Conservation (phyloP, 352 stramenopile species). For the Phytophthora hibernalis region DNA sequence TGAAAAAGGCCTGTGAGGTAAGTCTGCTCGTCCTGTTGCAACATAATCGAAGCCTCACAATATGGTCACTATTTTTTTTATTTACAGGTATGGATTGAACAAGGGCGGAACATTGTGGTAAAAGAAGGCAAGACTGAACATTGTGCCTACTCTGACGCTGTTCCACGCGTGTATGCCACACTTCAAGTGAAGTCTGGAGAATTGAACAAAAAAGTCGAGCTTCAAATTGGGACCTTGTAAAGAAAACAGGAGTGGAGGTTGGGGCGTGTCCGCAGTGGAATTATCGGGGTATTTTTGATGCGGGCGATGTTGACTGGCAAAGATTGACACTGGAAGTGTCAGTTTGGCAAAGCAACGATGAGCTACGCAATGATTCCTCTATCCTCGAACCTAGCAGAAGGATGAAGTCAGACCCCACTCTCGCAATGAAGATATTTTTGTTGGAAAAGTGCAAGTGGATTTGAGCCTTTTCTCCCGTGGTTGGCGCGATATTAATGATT, state of each 20-base stretch:
- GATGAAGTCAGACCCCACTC: background rate
- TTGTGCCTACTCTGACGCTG: background rate
- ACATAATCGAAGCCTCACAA: background rate
- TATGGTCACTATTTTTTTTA: no score
- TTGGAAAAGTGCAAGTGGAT: slow-evolving; percentile 35
- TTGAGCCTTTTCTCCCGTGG: slow-evolving; percentile 35
- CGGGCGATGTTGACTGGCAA: background rate
- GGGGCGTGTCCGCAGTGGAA: slow-evolving; percentile 3
- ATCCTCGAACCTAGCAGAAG: background rate
- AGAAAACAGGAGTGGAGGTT: background rate
- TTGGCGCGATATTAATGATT: slow-evolving; percentile 36
- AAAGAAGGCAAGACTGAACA: background rate
- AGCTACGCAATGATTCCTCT: background rate
- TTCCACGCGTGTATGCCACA: slow-evolving; percentile 1
- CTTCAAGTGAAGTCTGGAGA: background rate
- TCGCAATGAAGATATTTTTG: slow-evolving; percentile 2
- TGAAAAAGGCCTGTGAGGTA: slow-evolving; percentile 19
- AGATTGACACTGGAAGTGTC: slow-evolving; percentile 7
- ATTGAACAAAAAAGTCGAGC: background rate
- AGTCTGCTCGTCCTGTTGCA: no score
- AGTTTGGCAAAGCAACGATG: slow-evolving; percentile 6
- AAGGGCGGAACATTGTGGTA: slow-evolving; percentile 22
- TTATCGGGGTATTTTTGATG: background rate
- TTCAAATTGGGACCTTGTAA: background rate
- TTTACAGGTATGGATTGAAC: slow-evolving; percentile 25